Conservation (phyloP, 2,329 filamentous ascomycete genomes). For the Coniochaeta pulveracea region DNA sequence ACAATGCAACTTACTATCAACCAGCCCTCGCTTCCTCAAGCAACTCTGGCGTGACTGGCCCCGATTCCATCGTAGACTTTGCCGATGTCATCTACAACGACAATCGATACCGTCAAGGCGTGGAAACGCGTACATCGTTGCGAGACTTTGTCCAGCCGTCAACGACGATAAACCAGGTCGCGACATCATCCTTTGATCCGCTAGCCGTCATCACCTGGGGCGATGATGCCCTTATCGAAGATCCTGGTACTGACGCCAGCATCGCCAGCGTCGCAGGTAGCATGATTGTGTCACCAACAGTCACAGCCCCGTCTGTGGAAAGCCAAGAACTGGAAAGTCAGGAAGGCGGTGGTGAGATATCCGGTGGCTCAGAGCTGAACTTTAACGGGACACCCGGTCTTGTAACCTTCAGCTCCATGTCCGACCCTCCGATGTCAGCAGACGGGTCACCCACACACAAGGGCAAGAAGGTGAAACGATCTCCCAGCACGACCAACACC, state of each 20-base stretch:
- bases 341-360: no score
- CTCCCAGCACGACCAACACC: not conserved
- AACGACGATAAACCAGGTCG: not conserved
- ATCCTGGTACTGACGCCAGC: no score
- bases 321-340: no score
- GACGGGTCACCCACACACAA: not conserved
- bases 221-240: not conserved
- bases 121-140: not conserved
- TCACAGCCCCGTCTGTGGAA: not conserved
- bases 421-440: not conserved
- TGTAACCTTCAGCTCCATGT: not conserved
- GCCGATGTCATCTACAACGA: not conserved
- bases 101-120: not conserved
- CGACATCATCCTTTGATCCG: not conserved
- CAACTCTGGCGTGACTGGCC: no score
- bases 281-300: not conserved
- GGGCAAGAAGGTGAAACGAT: not conserved
- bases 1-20: not conserved
- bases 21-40: no score
- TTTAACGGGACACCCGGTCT: constrained; percentile 1
- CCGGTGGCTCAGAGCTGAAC: not conserved
- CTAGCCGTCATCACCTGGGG: not conserved
- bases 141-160: not conserved
- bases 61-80: no score
- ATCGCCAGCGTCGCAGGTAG: not conserved